Evolutionary conservation across 352 stramenopile species (phyloP), one percentile per base, ranked within the genome.

Genomic region (Globisporangium orthogonon): DNA sequence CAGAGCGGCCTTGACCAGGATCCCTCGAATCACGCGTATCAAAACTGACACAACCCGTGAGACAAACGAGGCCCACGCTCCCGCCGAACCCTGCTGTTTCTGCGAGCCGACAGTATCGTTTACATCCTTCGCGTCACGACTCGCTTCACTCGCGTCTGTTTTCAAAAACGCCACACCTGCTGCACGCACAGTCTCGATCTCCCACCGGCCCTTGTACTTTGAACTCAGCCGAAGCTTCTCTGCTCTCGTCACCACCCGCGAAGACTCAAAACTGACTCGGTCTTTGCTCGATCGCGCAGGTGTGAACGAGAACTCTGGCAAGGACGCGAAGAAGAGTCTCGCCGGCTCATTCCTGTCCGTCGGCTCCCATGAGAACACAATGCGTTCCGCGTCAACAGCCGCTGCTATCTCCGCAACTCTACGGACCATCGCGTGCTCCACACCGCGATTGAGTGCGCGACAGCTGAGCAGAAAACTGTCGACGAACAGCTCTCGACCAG

Each of bases 391-490:
- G 15, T 50, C 50, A 28, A 29, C 33, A 18, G 41, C 54, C 5
- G 37, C 15, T 44, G 76, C 75, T 1, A 74, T 41, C 52, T 75
- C 70, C 13, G 75, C 65, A 3, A 87, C 62, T 65, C 63, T 71
- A 49, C 72, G 66, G 37, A 84, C 41, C 75, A 89, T 83, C 17
- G 76, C 74, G 53, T 91, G 78, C 50, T 91, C 78, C 11, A 88
- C 75, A 23, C 78, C 76, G 6, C 81, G 76, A 46, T 91, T 89
- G 9, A 91, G 56, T 3, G 76, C 69, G 17, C 82, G 75, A 56
- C 82, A 91, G 60, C 82, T 91, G 29, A 89, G 73, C 29, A 91
- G 53, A 48, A 89, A 84, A 56, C 76, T 85, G 49, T 86, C 68
- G 1, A 88, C 66, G 33, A 48, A 56, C 30, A 83, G 41, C 41